Base-by-base conservation (phyloP, 805 yeast species). In the Ogataea wickerhamii region DNA sequence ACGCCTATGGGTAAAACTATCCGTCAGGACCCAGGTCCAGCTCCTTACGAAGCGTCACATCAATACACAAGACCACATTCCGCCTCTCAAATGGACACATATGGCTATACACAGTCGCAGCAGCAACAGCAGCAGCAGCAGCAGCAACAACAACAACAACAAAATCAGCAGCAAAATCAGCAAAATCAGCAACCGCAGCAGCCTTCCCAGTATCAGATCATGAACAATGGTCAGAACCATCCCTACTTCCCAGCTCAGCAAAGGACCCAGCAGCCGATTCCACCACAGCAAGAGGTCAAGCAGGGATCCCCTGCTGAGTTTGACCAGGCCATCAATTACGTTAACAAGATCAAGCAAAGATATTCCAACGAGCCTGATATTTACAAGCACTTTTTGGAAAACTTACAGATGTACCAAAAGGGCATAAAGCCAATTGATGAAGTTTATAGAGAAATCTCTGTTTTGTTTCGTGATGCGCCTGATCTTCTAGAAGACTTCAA, bases 261-360 rank as follows among this genome's bases (percentile, higher is more conserved):
- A 31, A 51, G 42, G 13, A 47, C 36, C n/a, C 55, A 43, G 19
- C 50, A 34, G 16, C 52, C 37, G 22, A 45, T 38, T 16, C 48
- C 42, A 19, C 52, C 33, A 27, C 43, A 37, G 34, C 51, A 37
- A 20, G 56, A 50, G n/a, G 28, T 48, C 23, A 58, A 60, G 41
- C 60, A 66, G 55, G 55, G 79, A 6, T 73, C 77, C 2, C 96
- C 94, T 33, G 91, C 88, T 13, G 98, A 93, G 65, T 91, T 93
- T 69, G 89, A 91, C 60, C 97, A 93, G 60, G 98, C 98, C 14
- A 93, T 93, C 47, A 83, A 82, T 51, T 93, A 93, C 55, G 99
- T 93, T 43, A 93, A 93, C 68, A 88, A 89, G 64, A 93, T 93
- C 58, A 94, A 94, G 61, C 89, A 88, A 39, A 76, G 98, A 45